Conservation (phyloP, 306 rosid species). For the Erythrophleum fordii region DNA sequence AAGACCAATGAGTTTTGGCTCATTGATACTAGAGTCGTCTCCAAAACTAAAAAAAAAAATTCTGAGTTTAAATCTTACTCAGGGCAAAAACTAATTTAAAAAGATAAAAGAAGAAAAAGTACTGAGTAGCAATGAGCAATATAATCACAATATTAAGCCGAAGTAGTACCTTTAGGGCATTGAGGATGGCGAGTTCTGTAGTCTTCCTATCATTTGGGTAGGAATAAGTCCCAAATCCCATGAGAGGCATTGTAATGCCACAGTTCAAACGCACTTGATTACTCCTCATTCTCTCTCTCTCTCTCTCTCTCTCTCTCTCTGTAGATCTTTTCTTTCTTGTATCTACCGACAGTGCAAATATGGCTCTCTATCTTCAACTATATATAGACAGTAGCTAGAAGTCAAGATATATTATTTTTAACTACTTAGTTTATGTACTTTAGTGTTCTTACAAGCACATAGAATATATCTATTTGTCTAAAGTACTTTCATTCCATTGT, state of each 20-base stretch:
- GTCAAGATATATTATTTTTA: constrained; percentile 43
- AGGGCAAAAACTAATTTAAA: no score
- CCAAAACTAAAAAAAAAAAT: no score
- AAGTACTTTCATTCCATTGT: no score
- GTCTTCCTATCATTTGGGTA: constrained; percentile 60
- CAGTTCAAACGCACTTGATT: constrained; percentile 66
- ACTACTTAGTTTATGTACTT: neutral
- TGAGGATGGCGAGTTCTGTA: constrained; percentile 70
- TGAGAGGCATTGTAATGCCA: constrained; percentile 80
- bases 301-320: neutral
- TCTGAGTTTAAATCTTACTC: no score
- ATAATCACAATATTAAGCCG: neutral
- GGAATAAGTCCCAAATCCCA: constrained; percentile 90
- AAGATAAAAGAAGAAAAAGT: neutral
- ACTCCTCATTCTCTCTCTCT: constrained; percentile 46
- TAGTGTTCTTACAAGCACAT: neutral
- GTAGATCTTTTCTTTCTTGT: constrained; percentile 22
- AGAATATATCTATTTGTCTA: neutral
- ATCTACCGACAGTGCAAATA: constrained; percentile 31
- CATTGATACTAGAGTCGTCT: no score
- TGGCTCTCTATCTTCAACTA: constrained; percentile 40
- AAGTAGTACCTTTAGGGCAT: constrained; percentile 73
- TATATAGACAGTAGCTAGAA: constrained; percentile 44
- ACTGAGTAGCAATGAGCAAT: no score
- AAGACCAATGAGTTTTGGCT: no score